A percentile compares a stretch with the other conserved stretches of the same genome.
Conservation (phyloP, 495 filamentous ascomycete genomes). For the Aspergillus steynii region DNA sequence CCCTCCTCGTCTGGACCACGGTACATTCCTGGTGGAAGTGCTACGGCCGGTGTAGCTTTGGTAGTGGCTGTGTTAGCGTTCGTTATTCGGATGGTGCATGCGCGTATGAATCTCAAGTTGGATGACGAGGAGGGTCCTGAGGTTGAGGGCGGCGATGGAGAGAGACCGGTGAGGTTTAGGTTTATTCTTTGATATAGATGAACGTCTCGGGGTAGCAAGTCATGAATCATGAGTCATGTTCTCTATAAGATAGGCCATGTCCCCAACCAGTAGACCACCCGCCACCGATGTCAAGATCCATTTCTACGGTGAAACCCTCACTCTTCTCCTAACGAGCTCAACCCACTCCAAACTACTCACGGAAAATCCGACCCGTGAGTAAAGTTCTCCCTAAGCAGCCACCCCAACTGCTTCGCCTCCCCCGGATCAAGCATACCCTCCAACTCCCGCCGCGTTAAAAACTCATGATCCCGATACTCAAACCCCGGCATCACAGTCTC, state of each 20-base stretch:
- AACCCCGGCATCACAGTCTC: slow-evolving; percentile 33
- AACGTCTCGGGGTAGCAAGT: background rate
- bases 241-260: too few species aligned
- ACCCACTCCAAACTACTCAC: too few species aligned
- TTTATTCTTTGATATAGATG: slow-evolving; percentile 39
- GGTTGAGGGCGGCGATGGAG: background rate
- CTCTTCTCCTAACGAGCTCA: too few species aligned
- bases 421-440: background rate
- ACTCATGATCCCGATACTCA: slow-evolving; percentile 1
- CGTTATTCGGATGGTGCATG: slow-evolving; percentile 48
- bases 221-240: background rate
- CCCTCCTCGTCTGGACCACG: slow-evolving; percentile 44
- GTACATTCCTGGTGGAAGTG: slow-evolving; percentile 38
- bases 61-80: slow-evolving; percentile 30
- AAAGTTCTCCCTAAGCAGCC: slow-evolving; percentile 4
- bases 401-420: background rate
- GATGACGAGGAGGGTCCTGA: background rate
- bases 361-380: too few species aligned
- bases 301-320: too few species aligned
- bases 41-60: slow-evolving; percentile 31
- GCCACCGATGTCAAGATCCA: too few species aligned
- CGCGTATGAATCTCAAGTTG: slow-evolving; percentile 50
- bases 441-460: background rate
- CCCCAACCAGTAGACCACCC: too few species aligned
- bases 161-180: slow-evolving; percentile 55